Evolutionary conservation across 2,329 filamentous ascomycete species (phyloP), one percentile per base, ranked within the genome.

Genomic region (Fusarium tupiense): DNA sequence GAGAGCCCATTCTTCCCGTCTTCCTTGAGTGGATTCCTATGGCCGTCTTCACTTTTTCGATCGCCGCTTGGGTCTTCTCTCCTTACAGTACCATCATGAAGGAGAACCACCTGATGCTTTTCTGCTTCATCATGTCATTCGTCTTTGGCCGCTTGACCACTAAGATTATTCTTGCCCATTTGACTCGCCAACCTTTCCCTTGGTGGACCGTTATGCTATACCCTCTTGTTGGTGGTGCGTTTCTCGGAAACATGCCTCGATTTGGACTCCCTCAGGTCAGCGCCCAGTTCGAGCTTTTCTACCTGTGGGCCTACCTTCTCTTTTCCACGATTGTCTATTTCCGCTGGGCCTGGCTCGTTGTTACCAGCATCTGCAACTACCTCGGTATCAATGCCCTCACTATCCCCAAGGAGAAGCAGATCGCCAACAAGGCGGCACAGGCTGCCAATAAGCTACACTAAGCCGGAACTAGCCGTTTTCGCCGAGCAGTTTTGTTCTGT

Each of bases 81-180:
- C 95, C 96, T 0, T 90, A 97, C 85, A 97, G 95, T 67, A 92
- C 90, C 17, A 85, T 99, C 43, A 89, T 97, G 80, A 84, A 85
- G 41, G 91, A 97, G 69, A 98, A 98, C 84, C 93, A 96, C 80
- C 89, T 99, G 3, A 91, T 97, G 17, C 89, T 98, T 53, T 97
- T 98, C 83, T 98, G 95, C 85, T 84, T 97, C 69, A 97, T 94
- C 68, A 93, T 98, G 88, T 93, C 94, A n/a, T 95, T 98, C 78
- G 96, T 98, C 67, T 98, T 99, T 82, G 96, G 96, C 41, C 93
- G 96, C 76, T 95, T 99, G 92, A 98, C 96, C 0, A 99, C 96
- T 44, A 99, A 98, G 87, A 98, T 98, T 83, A 99, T 99, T 80
- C 91, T 99, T 24, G 96, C 96, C 6, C 96, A 99, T 83, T 87